Percentiles rank a stretch among this genome's conserved stretches.
Evolutionary conservation across 225 moss, liverwort and hornwort genomes (phyloP).

Genomic region (Bryoerythrophyllum caledonicum): DNA sequence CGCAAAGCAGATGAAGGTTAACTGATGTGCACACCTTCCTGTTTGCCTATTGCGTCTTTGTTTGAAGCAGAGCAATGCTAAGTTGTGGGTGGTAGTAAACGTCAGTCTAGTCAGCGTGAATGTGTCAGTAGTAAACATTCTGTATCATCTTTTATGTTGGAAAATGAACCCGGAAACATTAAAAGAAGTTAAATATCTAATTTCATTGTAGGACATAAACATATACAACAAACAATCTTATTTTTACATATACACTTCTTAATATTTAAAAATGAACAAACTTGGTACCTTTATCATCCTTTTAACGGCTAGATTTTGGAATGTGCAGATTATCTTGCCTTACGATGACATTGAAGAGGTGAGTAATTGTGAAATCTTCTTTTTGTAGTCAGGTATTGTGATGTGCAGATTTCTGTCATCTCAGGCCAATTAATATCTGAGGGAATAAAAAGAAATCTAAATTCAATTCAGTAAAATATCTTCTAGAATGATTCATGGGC

Average conservation of each 20-base stretch:
- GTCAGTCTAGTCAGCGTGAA: not conserved
- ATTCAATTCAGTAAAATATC: slow-evolving; percentile 1
- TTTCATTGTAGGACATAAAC: no score
- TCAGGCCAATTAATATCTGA: not conserved
- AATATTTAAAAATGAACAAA: no score
- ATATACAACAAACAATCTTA: no score
- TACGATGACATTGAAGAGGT: slow-evolving; percentile 85
- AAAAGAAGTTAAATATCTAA: no score
- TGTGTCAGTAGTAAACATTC: no score
- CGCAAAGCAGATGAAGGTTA: slow-evolving; percentile 79
- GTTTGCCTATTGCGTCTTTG: slow-evolving; percentile 3
- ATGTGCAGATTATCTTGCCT: slow-evolving; percentile 62
- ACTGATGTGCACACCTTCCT: not conserved
- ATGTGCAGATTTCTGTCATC: not conserved
- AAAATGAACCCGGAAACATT: no score
- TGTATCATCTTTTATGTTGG: no score
- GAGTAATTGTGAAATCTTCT: slow-evolving; percentile 13
- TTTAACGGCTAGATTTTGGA: slow-evolving; percentile 13
- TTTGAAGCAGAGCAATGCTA: slow-evolving; percentile 6
- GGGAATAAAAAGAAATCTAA: not conserved
- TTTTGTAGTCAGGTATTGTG: slow-evolving; percentile 16
- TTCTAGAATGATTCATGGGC: not conserved
- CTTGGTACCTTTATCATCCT: not conserved
- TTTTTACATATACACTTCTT: no score
- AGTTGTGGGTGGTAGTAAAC: slow-evolving; percentile 1